Conservation (phyloP, 805 yeast species). For the Phaffomyces opuntiae region DNA sequence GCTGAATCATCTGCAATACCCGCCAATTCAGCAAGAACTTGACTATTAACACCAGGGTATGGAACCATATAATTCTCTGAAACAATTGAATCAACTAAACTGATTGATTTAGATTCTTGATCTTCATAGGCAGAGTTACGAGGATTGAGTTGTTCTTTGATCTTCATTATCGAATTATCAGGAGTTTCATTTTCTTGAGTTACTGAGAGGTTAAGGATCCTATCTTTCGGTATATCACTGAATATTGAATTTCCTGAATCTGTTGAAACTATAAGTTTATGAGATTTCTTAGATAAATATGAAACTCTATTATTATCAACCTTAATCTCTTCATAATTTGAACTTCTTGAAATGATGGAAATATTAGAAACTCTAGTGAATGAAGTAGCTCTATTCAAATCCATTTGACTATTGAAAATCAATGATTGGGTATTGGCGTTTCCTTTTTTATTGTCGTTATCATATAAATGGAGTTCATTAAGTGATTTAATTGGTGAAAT, state of each 20-base stretch:
- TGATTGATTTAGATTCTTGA: neutral
- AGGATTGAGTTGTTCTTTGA: no score
- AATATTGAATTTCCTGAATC: slow-evolving; percentile 15
- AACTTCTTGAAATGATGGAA: slow-evolving; percentile 4
- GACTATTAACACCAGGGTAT: slow-evolving; percentile 43
- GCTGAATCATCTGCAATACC: slow-evolving; percentile 76
- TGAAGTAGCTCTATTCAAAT: slow-evolving; percentile 17
- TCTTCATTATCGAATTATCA: neutral
- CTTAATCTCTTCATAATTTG: neutral
- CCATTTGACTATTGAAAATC: slow-evolving; percentile 2
- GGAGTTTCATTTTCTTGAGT: slow-evolving; percentile 1
- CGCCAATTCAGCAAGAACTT: slow-evolving; percentile 68
- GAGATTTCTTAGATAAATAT: slow-evolving; percentile 20
- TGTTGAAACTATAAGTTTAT: slow-evolving; percentile 11
- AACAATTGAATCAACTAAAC: slow-evolving; percentile 8
- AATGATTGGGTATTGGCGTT: neutral
- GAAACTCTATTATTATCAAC: slow-evolving; percentile 12
- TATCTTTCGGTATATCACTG: slow-evolving; percentile 7
- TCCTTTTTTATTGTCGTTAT: neutral
- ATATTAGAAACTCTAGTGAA: slow-evolving; percentile 19
- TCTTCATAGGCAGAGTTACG: no score
- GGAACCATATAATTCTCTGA: slow-evolving; percentile 22
- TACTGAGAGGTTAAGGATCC: slow-evolving; percentile 14
- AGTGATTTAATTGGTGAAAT: slow-evolving; percentile 22
- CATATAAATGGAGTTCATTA: slow-evolving; percentile 7